These are phyloP conservation scores for Stagonosporopsis chrysanthemi DNA, from an alignment of 2,329 filamentous ascomycete genomes.

Conservation along the genomic window DNA sequence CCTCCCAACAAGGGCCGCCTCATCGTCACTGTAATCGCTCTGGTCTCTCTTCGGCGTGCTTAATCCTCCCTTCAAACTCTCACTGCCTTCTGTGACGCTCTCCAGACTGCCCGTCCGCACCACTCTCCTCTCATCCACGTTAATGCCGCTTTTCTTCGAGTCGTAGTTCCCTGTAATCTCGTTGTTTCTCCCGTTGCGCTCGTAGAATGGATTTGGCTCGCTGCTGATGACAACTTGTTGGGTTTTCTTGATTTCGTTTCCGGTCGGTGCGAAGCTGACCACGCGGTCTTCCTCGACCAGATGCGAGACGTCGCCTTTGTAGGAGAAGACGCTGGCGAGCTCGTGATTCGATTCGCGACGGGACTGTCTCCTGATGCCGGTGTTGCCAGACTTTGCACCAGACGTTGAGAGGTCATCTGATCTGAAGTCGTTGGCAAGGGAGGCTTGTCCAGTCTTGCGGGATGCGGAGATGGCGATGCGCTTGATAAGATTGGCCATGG, in stretches of 20 bases:
- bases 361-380: constrained; percentile 5
- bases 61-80: constrained; percentile 30
- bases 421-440: constrained; percentile 41
- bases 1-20: constrained; percentile 30
- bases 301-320: constrained; percentile 23
- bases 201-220: constrained; percentile 34
- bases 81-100: constrained; percentile 32
- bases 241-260: constrained; percentile 43
- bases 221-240: constrained; percentile 36
- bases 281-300: constrained; percentile 16
- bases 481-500: constrained; percentile 60
- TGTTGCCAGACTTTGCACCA: constrained; percentile 17
- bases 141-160: constrained; percentile 16
- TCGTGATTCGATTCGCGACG: constrained; percentile 34
- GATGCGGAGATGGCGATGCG: constrained; percentile 46
- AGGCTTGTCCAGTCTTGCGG: constrained; percentile 36
- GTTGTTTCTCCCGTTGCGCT: constrained; percentile 15
- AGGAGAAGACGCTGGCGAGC: constrained; percentile 33
- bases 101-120: constrained; percentile 31
- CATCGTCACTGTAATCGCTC: constrained; percentile 35
- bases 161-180: constrained; percentile 19
- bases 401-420: constrained; percentile 37
- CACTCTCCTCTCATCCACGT: constrained; percentile 21
- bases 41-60: constrained; percentile 24
- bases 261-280: constrained; percentile 32